Evolutionary conservation across 2,329 filamentous ascomycete species (phyloP).

Genomic region (Penicillium digitatum): DNA sequence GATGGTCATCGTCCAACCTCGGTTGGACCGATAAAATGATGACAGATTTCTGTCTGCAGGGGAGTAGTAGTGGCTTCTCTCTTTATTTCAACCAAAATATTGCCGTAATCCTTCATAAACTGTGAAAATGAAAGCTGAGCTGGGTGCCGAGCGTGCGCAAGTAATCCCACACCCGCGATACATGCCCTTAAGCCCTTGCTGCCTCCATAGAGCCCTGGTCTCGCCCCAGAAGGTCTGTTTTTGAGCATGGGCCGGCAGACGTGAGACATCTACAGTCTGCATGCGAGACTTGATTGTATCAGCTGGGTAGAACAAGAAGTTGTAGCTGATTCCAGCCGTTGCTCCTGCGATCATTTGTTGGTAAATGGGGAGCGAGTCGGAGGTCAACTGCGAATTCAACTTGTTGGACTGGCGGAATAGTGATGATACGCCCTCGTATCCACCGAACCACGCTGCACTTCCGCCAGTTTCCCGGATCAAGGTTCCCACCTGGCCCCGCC

Average conservation of each 20-base stretch:
- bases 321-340: slow-evolving; percentile 86
- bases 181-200: slow-evolving; percentile 76
- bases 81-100: slow-evolving; percentile 48
- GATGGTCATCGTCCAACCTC: background rate
- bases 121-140: slow-evolving; percentile 97
- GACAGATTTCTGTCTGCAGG: slow-evolving; percentile 12
- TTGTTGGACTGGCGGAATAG: slow-evolving; percentile 58
- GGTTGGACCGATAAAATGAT: background rate
- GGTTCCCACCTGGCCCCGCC: slow-evolving; percentile 91
- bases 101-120: slow-evolving; percentile 83
- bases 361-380: slow-evolving; percentile 66
- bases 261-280: slow-evolving; percentile 72
- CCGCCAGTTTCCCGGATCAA: slow-evolving; percentile 91
- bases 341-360: slow-evolving; percentile 87
- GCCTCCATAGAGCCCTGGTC: slow-evolving; percentile 68
- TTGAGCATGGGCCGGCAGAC: slow-evolving; percentile 41
- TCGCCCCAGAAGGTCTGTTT: slow-evolving; percentile 70
- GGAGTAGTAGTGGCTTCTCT: background rate
- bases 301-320: slow-evolving; percentile 94
- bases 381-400: slow-evolving; percentile 18
- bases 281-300: slow-evolving; percentile 97
- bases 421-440: slow-evolving; percentile 74
- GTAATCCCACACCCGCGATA: slow-evolving; percentile 96
- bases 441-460: slow-evolving; percentile 90
- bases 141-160: slow-evolving; percentile 78